Conservation (phyloP, 176 grass and related monocot species). For the Juncus inflexus region DNA sequence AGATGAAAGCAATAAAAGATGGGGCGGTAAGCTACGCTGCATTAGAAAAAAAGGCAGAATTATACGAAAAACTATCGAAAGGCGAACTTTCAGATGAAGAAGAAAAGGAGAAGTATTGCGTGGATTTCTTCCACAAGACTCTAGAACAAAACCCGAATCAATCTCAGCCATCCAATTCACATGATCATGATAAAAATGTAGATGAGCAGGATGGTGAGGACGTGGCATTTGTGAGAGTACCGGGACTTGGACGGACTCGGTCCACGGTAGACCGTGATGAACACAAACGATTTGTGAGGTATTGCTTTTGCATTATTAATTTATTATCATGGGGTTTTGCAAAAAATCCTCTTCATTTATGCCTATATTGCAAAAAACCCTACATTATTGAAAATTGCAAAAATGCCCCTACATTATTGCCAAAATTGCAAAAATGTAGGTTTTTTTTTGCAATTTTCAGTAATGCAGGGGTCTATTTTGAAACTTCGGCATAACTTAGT, state of each 20-base stretch:
- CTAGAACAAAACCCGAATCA: constrained; percentile 39
- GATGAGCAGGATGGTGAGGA: constrained; percentile 48
- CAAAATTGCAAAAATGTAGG: background rate
- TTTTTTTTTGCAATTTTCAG: constrained; percentile 12
- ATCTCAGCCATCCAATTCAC: constrained; percentile 33
- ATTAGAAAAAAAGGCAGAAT: constrained; percentile 77
- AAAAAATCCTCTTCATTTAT: background rate
- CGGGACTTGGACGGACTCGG: constrained; percentile 60
- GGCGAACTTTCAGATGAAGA: constrained; percentile 82
- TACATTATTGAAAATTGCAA: too few species aligned
- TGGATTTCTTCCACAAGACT: constrained; percentile 91
- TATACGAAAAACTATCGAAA: constrained; percentile 84
- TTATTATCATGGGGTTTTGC: background rate
- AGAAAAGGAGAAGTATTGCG: constrained; percentile 90
- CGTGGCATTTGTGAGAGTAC: constrained; percentile 36
- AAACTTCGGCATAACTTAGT: background rate
- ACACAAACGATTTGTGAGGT: constrained; percentile 95
- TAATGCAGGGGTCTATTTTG: background rate
- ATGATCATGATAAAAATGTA: constrained; percentile 22
- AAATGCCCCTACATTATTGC: too few species aligned
- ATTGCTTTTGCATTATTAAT: constrained; percentile 31
- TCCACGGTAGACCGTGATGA: constrained; percentile 58
- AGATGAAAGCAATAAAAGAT: constrained; percentile 82
- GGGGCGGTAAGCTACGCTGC: constrained; percentile 72
- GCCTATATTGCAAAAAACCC: too few species aligned